Evolutionary conservation across 164 flowering plant species (phyloP), one percentile per base, ranked within the genome.

Genomic region (Chimonanthus praecox): DNA sequence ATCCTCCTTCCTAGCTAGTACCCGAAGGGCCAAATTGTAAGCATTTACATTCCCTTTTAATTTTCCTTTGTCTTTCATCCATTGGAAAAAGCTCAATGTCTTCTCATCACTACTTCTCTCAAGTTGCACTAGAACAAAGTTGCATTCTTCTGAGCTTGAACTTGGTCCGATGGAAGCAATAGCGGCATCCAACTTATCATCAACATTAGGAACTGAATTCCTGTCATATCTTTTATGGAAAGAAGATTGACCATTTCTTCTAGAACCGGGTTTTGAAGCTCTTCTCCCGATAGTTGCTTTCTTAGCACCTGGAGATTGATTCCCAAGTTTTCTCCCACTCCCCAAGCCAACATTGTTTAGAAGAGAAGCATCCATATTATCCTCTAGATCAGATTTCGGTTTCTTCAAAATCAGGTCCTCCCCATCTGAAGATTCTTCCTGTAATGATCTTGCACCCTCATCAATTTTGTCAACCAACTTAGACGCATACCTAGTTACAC

Each of bases 61-160:
- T 79, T 87, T 90, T 69, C 91, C 93, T 75, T 87, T 87, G 8
- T 67, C 79, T 70, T 82, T 84, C 98, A 92, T 94, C 97, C 92
- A 90, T 72, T 83, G 84, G 69, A 90, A 94, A 71, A 94, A 89
- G 3, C 20, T 74, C 78, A 90, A 9, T 4, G 90, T 77, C 72
- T 84, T 82, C 8, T 48, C 73, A 58, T 85, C 89, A 73, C 76
- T 80, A 79, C 71, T 48, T 48, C 68, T 80, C 80, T 90, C 97
- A 6, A 92, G 86, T 71, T 76, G 78, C 72, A 83, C 85, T 77
- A 94, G 78, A 6, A 90, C 71, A 11, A 21, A 70, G 77, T 90
- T 89, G 60, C 96, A 92, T 3, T 72, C 77, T 69, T 80, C 87
- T 65, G 82, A 49, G 70, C 93, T 88, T 74, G 85, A 81, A 11